phyloP scores from a whole-genome alignment of 1,284 basidiomycete genomes.

The Fomitiporia mediterranea region DNA sequence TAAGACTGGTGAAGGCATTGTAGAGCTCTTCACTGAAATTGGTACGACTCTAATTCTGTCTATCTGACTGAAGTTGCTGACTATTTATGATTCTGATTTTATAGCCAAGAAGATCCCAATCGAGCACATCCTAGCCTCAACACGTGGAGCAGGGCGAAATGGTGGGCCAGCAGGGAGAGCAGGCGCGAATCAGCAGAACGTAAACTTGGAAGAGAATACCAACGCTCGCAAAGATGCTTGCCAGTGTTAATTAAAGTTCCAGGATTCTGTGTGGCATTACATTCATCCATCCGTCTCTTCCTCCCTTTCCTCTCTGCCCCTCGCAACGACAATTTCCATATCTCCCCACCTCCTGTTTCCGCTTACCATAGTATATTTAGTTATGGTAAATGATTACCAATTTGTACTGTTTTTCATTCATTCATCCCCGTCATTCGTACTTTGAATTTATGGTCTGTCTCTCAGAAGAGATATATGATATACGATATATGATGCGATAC shows the following conservation, averaged over 20 bases:
- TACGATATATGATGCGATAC: not conserved
- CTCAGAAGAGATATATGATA: not conserved
- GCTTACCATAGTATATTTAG: constrained; percentile 24
- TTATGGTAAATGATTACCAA: constrained; percentile 26
- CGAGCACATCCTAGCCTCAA: constrained; percentile 84
- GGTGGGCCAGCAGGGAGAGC: constrained; percentile 53
- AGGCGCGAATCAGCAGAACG: constrained; percentile 46
- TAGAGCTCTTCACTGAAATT: constrained; percentile 98
- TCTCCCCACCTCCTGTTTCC: constrained; percentile 3
- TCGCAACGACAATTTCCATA: constrained; percentile 22
- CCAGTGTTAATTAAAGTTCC: constrained; percentile 72
- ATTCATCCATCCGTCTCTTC: constrained; percentile 5
- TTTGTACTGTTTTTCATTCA: constrained; percentile 32
- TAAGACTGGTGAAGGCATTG: constrained; percentile 95
- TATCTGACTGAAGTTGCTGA: constrained; percentile 7
- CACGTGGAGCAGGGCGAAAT: constrained; percentile 58
- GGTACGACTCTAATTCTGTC: constrained; percentile 49
- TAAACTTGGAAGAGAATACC: constrained; percentile 72
- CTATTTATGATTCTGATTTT: constrained; percentile 19
- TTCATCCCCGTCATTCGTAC: constrained; percentile 25
- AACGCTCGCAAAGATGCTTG: constrained; percentile 71
- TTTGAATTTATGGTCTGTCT: constrained; percentile 19
- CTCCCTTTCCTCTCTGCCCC: constrained; percentile 16
- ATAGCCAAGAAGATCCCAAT: constrained; percentile 95
- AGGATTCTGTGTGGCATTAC: too few relatives aligned